Evolutionary conservation across 257 asterid species (phyloP), one percentile per base, ranked within the genome.

Genomic region (Striga asiatica): DNA sequence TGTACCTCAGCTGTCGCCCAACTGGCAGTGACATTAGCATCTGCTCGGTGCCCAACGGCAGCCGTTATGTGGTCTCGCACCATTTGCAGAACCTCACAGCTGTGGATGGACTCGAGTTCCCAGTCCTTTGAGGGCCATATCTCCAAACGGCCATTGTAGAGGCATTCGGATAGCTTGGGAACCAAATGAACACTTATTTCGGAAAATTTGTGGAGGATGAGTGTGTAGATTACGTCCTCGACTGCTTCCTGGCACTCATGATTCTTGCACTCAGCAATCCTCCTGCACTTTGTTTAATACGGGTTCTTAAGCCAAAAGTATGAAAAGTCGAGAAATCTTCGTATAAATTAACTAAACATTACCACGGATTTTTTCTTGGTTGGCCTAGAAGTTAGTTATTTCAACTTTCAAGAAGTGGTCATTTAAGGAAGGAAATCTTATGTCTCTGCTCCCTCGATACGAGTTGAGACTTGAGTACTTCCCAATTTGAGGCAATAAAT

Each of bases 51-150:
- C 34, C 95, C 88, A 10, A 78, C 56, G 14, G 71, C 64, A 21
- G 76, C 61, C 2, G 64, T 76, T 13, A 84, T 58, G 66, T 92
- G 99, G 12, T 81, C 91, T 66, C 70, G 76, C 52, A 92, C 82
- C 84, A 92, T 73, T 50, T 88, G 81, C 37, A 84, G 69, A 29
- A 56, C 88, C 71, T 88, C 94, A 2, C 45, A 38, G 67, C 76
- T 70, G 58, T 92, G 93, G 35, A 92, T 78, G 1, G 97, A 88
- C 75, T 84, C 87, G 2, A 92, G 93, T 51, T 84, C 94, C 88
- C 94, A 84, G 56, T 82, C 94, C 76, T 73, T 82, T 0, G 93
- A 74, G 24, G 97, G 95, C 58, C 72, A 65, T 27, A 92, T 79
- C 76, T 92, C 99, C 0, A 92, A 77, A 59, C 99, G 66, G 32